These are phyloP conservation scores for Sutorius eximius DNA, from an alignment of 1,284 basidiomycete species.

Conservation along the genomic window DNA sequence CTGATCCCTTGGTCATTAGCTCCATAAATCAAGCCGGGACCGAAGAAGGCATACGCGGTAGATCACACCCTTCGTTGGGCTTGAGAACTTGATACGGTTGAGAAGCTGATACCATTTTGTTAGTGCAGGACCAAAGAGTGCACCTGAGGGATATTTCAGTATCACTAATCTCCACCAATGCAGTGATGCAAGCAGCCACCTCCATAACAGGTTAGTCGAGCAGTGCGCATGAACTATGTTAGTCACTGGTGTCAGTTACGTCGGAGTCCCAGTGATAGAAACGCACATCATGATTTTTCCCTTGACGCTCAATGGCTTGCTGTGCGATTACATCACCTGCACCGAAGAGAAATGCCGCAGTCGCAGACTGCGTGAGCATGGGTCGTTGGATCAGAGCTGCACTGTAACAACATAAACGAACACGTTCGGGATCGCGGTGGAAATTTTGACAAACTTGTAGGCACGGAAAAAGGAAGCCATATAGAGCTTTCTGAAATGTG, in stretches of 20 bases:
- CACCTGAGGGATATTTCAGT: constrained; percentile 41
- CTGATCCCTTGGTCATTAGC: constrained; percentile 36
- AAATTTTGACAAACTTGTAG: constrained; percentile 30
- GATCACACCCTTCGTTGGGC: constrained; percentile 53
- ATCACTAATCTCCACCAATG: constrained; percentile 5
- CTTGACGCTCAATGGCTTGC: constrained; percentile 72
- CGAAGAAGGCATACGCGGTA: constrained; percentile 50
- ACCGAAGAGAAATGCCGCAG: constrained; percentile 70
- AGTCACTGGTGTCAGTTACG: not conserved
- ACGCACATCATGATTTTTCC: constrained; percentile 68
- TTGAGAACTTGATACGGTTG: constrained; percentile 60
- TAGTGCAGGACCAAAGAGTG: constrained; percentile 68
- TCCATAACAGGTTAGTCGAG: constrained; percentile 73
- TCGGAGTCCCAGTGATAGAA: not conserved
- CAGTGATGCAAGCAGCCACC: constrained; percentile 38
- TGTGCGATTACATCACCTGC: constrained; percentile 83
- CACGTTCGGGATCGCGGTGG: not conserved
- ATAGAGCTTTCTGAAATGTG: not conserved
- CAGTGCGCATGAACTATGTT: constrained; percentile 64
- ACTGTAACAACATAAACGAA: constrained; percentile 38
- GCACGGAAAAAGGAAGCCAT: constrained; percentile 34
- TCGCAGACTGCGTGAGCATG: constrained; percentile 58
- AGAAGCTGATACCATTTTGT: constrained; percentile 72
- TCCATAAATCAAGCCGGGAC: not conserved
- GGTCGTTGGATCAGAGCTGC: constrained; percentile 63